These are phyloP conservation scores for Forsythia suspensa DNA, from an alignment of 257 asterid species.

Conservation along the genomic window DNA sequence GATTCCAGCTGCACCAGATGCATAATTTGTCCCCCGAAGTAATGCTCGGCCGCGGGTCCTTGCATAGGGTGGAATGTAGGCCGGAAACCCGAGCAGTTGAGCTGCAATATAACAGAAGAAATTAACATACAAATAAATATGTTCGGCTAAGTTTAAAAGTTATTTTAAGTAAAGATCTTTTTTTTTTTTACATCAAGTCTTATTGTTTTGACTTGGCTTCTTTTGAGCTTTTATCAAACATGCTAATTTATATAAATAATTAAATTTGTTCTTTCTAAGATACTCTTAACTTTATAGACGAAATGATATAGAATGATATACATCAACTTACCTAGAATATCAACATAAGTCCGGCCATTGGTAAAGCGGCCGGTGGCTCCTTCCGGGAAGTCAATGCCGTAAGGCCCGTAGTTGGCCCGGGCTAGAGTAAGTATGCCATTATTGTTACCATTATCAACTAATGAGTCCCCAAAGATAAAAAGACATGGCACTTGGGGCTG, in stretches of 20 bases:
- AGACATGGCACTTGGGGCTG: constrained; percentile 68
- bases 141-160: no score
- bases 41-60: constrained; percentile 53
- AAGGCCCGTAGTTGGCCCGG: constrained; percentile 80
- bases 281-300: background rate
- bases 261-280: background rate
- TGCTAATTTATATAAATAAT: background rate
- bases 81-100: constrained; percentile 72
- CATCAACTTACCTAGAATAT: constrained; percentile 50
- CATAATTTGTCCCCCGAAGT: constrained; percentile 72
- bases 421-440: constrained; percentile 73
- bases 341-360: constrained; percentile 87
- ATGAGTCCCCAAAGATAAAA: constrained; percentile 81
- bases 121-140: no score
- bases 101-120: constrained; percentile 41
- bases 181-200: no score
- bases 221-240: background rate
- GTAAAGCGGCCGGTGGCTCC: constrained; percentile 88
- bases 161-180: no score
- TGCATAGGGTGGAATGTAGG: constrained; percentile 72
- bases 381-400: constrained; percentile 79
- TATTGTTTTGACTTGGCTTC: no score
- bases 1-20: constrained; percentile 93
- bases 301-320: background rate
- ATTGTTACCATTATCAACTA: constrained; percentile 90